Base-by-base conservation (phyloP, 805 yeast genomes). In the Lachancea lanzarotensis region DNA sequence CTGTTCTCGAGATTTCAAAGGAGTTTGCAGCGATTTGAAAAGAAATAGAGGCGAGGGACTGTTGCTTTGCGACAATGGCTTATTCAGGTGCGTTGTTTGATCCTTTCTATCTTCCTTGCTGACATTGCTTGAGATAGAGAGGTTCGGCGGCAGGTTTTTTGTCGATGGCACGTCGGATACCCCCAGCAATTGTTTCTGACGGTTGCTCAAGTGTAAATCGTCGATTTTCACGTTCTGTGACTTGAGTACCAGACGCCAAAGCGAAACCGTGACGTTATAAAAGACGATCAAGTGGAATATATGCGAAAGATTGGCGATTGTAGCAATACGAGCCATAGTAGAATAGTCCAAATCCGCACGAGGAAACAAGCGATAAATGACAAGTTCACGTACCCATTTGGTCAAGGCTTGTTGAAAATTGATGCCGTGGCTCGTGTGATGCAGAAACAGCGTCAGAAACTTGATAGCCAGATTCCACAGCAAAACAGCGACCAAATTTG, bases 161-260 rank as follows among this genome's bases (percentile, higher is more conserved):
- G 16, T n/a, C n/a, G 48, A 40, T 9, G 44, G 35, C 16, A 22
- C 25, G 25, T 47, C 50, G 1, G 34, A 26, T 15, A 69, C 47
- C 0, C 72, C 72, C 29, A 69, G 47, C 19, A 69, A 52, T n/a
- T 53, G 48, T 48, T 57, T 61, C 45, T 69, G 73, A 10, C 57
- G 57, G 3, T 54, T 48, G 7, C 56, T 56, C 37, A 69, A 35
- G 16, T 60, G 51, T 16, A 67, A 44, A 52, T 68, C 71, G n/a
- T 56, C 53, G 19, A 60, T 54, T n/a, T 60, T 55, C 12, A 57
- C 60, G 38, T 56, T 58, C 26, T 51, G 53, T 12, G 61, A 55
- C 36, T 59, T 65, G 9, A 58, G 45, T 9, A 62, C 41, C n/a
- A 67, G 53, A 29, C 56, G 60, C 54, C 64, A 59, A 2, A 60